Percentiles rank a stretch among this genome's conserved stretches.
phyloP scores from a whole-genome alignment of 441 rosid species.

The Pelargonium hybrid region DNA sequence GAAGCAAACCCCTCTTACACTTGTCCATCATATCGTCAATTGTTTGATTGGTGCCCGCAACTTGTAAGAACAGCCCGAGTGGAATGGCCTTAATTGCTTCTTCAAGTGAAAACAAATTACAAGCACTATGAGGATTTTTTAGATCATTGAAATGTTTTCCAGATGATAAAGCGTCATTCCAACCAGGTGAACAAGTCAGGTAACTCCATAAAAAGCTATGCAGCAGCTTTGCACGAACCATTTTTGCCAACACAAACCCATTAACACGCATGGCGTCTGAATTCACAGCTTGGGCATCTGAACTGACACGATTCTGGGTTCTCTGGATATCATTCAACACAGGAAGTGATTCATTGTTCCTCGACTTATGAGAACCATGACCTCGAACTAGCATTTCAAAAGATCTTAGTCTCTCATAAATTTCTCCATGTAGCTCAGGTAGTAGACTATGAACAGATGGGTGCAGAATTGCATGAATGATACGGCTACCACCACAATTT shows the following conservation, averaged over 20 bases:
- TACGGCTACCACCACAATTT: constrained; percentile 62
- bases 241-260: constrained; percentile 91
- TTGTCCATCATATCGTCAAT: constrained; percentile 65
- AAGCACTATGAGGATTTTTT: constrained; percentile 30
- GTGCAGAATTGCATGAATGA: constrained; percentile 58
- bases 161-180: constrained; percentile 41
- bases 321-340: constrained; percentile 58
- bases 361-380: constrained; percentile 44
- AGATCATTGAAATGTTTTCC: constrained; percentile 23
- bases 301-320: constrained; percentile 36
- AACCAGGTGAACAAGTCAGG: constrained; percentile 41
- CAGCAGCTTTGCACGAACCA: constrained; percentile 82
- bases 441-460: constrained; percentile 59
- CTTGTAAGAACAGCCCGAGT: constrained; percentile 74
- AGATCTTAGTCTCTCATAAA: constrained; percentile 64
- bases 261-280: constrained; percentile 83
- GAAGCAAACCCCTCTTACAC: constrained; percentile 61
- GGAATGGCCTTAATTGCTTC: constrained; percentile 74
- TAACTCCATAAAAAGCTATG: constrained; percentile 80
- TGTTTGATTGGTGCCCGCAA: constrained; percentile 61
- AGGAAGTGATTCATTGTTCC: constrained; percentile 48
- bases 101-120: constrained; percentile 60
- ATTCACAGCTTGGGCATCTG: constrained; percentile 34
- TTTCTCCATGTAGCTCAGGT: constrained; percentile 50
- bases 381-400: constrained; percentile 72